phyloP scores from a whole-genome alignment of 768 basidiomycete species.

The Megacollybia marginata region DNA sequence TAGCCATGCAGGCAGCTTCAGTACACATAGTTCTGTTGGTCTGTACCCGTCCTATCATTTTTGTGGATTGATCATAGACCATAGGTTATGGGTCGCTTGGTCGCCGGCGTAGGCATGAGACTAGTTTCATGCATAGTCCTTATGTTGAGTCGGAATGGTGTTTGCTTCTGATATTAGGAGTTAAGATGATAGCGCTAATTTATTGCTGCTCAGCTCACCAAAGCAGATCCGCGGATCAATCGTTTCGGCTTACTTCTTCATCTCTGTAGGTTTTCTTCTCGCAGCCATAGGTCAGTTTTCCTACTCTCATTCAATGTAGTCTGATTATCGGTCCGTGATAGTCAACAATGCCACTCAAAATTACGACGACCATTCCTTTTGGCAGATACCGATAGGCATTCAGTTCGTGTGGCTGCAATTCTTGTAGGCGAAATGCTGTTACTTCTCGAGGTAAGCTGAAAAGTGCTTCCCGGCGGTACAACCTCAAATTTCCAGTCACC shows the following conservation, averaged over 20 bases:
- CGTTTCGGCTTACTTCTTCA: conserved; percentile 63
- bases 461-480: not conserved
- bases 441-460: conserved; percentile 49
- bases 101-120: conserved; percentile 77
- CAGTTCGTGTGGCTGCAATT: conserved; percentile 74
- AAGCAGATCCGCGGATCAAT: conserved; percentile 71
- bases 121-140: conserved; percentile 60
- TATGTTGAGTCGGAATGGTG: conserved; percentile 42
- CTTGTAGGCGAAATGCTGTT: conserved; percentile 63
- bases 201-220: conserved; percentile 36
- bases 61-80: not conserved
- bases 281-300: conserved; percentile 36
- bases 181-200: not conserved
- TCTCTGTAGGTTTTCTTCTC: conserved; percentile 70
- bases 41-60: conserved; percentile 13
- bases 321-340: not conserved
- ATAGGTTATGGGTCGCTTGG: conserved; percentile 54
- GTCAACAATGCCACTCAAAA: conserved; percentile 64
- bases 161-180: not conserved
- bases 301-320: not conserved
- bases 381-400: conserved; percentile 65
- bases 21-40: conserved; percentile 49
- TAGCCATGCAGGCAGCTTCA: conserved; percentile 58
- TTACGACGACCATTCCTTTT: conserved; percentile 40
- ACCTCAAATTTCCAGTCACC: conserved; percentile 39